Base-by-base conservation (phyloP, 192 early-diverging fungal species). In the Martensiomyces pterosporus region DNA sequence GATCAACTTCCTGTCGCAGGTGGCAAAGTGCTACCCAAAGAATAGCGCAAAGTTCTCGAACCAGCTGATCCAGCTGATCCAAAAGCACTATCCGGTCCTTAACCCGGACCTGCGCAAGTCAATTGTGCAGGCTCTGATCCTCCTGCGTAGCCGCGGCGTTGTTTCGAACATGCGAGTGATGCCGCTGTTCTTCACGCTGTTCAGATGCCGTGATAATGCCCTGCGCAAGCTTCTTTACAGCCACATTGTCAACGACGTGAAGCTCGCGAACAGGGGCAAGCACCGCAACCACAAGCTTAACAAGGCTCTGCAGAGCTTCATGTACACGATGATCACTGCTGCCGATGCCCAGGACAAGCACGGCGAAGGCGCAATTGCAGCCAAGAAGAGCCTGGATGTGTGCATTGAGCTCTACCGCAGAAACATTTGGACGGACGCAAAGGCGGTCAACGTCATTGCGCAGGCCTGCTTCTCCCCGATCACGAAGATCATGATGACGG, bases 361-460 rank as follows among this genome's bases (percentile, higher is more conserved):
- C 49, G 79, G 80, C 23, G 85, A 87, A 52, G 82, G 85, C 38
- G 82, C 83, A 37, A 84, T 94, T 63, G 94, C 94, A n/a, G 94
- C 94, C 22, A 91, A 93, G 55, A 91, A 92, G 61, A 94, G 90
- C 53, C 77, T 99, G 23, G 92, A 98, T 48, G 88, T 97, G 21
- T 98, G 95, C 80, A 91, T 99, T 47, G 93, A 98, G 43, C 72
- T 98, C 21, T 99, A 99, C 76, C 81, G 83, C 54, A 99, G 98
- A 72, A 85, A 89, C 54, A 81, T 99, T 14, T 99, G 97, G 93
- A 92, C 94, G 52, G 97, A 98, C 66, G 83, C 88, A 35, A 99
- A 99, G 79, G 98, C 97, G 15, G 93, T 96, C 52, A 99, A 99
- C 69, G 91, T 99, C 14, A 90, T 99, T 67, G 86, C 90, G 13